phyloP scores from a whole-genome alignment of 2,329 filamentous ascomycete genomes.

The Ceratocystis cubensis region DNA sequence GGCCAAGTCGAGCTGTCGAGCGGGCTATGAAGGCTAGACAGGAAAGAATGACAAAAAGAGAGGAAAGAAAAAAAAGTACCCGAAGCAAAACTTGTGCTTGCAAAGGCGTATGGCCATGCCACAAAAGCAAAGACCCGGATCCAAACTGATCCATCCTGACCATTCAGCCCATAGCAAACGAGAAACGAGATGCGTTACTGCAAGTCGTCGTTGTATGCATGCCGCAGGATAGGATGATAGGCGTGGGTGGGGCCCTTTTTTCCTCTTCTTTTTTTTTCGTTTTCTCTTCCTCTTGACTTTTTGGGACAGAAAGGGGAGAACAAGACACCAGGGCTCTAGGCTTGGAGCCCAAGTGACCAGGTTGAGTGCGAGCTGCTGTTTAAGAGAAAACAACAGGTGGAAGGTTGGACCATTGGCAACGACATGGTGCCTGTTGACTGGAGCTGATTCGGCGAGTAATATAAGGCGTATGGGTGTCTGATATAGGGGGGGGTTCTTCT shows the following conservation, averaged over 20 bases:
- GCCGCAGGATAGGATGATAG: slow-evolving; percentile 3
- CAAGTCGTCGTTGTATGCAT: neutral
- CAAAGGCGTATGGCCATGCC: slow-evolving; percentile 1
- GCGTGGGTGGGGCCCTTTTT: neutral
- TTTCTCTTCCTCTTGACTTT: neutral
- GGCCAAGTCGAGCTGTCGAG: neutral
- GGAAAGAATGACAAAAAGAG: neutral
- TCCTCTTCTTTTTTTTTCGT: neutral
- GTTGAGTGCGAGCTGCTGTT: neutral
- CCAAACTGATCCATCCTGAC: slow-evolving; percentile 5
- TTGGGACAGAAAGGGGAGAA: slow-evolving; percentile 4
- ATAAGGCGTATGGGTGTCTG: neutral
- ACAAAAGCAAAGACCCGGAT: slow-evolving; percentile 4
- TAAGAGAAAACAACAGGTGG: neutral
- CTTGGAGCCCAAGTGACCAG: neutral
- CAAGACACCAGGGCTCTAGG: neutral
- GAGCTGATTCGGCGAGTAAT: neutral
- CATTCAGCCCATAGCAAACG: slow-evolving; percentile 6
- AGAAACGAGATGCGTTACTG: neutral
- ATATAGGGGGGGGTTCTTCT: neutral
- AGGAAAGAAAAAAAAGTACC: slow-evolving; percentile 1
- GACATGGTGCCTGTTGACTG: neutral
- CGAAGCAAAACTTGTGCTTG: slow-evolving; percentile 1
- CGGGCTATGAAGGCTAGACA: neutral
- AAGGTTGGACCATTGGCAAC: neutral